phyloP scores from a whole-genome alignment of 2,329 filamentous ascomycete genomes.

The Neospermospora avenae region DNA sequence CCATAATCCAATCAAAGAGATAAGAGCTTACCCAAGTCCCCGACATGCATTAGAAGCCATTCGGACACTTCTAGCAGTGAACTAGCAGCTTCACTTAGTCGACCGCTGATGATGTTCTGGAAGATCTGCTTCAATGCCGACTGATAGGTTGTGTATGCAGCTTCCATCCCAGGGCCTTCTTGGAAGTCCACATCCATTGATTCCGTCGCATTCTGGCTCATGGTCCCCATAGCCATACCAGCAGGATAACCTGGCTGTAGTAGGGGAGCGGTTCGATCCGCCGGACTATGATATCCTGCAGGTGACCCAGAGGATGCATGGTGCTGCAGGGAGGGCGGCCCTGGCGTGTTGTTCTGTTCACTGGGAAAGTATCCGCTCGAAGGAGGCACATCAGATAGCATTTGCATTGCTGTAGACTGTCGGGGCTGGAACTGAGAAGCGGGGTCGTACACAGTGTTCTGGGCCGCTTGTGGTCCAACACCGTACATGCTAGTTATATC shows the following conservation, averaged over 20 bases:
- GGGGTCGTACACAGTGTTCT: conserved; percentile 66
- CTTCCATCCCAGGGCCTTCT: conserved; percentile 52
- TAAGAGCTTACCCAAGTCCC: conserved; percentile 58
- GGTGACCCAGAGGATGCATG: conserved; percentile 50
- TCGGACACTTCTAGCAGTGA: conserved; percentile 60
- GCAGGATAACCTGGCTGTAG: conserved; percentile 50
- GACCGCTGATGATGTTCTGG: conserved; percentile 56
- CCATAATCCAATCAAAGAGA: conserved; percentile 30
- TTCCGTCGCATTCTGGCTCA: conserved; percentile 43
- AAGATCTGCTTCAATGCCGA: conserved; percentile 60
- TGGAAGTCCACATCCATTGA: conserved; percentile 55
- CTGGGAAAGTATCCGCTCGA: conserved; percentile 65
- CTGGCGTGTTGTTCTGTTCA: conserved; percentile 60
- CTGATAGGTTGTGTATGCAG: conserved; percentile 66
- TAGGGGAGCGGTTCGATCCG: conserved; percentile 49
- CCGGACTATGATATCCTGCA: conserved; percentile 44
- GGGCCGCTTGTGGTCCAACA: conserved; percentile 61
- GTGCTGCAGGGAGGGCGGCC: conserved; percentile 51
- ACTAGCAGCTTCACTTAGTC: conserved; percentile 55
- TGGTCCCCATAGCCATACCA: conserved; percentile 46
- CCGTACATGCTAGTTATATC: conserved; percentile 69
- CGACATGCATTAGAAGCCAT: conserved; percentile 64
- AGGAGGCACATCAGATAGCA: conserved; percentile 68
- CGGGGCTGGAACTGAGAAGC: conserved; percentile 72
- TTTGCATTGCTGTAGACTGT: conserved; percentile 74